phyloP scores from a whole-genome alignment of 2,329 filamentous ascomycete species.

The Nigrospora oryzae region DNA sequence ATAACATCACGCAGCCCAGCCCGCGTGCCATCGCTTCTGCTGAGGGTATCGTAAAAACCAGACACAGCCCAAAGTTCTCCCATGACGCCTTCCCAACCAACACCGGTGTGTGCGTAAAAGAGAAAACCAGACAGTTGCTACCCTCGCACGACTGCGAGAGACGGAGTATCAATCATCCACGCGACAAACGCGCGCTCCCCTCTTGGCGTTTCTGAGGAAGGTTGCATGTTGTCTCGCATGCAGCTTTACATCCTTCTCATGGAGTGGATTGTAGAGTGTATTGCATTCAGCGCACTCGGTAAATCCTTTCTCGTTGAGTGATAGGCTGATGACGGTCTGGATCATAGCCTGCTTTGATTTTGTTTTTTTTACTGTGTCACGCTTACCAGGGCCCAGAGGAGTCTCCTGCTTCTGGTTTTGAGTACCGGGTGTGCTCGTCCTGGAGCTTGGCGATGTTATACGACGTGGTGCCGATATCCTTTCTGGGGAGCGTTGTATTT shows the following conservation, averaged over 20 bases:
- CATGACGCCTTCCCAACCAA: no score
- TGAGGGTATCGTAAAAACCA: no score
- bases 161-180: no score
- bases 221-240: slow-evolving; percentile 28
- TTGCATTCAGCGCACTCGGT: slow-evolving; percentile 32
- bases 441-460: slow-evolving; percentile 2
- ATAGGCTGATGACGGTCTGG: slow-evolving; percentile 32
- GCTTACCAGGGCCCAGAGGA: slow-evolving; percentile 5
- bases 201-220: slow-evolving; percentile 2
- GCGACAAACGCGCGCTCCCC: neutral
- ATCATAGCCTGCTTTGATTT: slow-evolving; percentile 17
- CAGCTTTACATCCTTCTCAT: slow-evolving; percentile 31
- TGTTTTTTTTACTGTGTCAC: neutral
- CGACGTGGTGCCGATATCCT: no score
- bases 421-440: neutral
- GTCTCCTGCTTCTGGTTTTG: slow-evolving; percentile 1
- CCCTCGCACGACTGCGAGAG: no score
- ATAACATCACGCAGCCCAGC: no score
- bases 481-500: no score
- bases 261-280: slow-evolving; percentile 34
- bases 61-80: no score
- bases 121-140: no score
- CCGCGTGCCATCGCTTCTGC: no score
- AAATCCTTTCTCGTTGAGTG: slow-evolving; percentile 25
- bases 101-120: no score